Percentiles rank a stretch among this genome's conserved stretches.
Evolutionary conservation across 345 rosid genomes (phyloP).

Genomic region (Eucalyptus curtisii): DNA sequence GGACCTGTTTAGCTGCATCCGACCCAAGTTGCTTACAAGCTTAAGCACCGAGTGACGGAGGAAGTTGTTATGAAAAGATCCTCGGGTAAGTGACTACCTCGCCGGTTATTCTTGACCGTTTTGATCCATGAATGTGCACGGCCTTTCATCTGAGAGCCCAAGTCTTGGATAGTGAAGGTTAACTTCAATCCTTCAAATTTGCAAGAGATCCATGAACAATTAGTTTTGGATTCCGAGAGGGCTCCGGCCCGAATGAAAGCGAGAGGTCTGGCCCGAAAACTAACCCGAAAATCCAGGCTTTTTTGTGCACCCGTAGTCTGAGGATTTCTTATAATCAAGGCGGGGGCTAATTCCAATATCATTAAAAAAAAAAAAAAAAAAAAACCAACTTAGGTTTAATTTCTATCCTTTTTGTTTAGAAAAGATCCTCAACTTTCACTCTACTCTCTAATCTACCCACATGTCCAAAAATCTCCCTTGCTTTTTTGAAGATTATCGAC

Average conservation of each 20-base stretch:
- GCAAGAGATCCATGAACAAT: neutral
- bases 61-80: neutral
- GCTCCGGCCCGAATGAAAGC: neutral
- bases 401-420: neutral
- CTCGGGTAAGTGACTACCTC: neutral
- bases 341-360: neutral
- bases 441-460: neutral
- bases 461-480: neutral
- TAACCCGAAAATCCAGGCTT: neutral
- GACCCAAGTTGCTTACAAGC: neutral
- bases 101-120: neutral
- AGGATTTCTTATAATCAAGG: neutral
- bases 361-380: too few species aligned
- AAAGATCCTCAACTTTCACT: neutral
- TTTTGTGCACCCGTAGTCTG: neutral
- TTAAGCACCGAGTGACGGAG: neutral
- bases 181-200: neutral
- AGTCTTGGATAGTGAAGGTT: neutral
- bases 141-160: neutral
- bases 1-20: neutral
- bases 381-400: fast-evolving
- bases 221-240: neutral
- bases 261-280: neutral
- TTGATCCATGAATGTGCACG: neutral
- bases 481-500: neutral